Conservation (phyloP, 768 basidiomycete species). For the Suillus sp. region DNA sequence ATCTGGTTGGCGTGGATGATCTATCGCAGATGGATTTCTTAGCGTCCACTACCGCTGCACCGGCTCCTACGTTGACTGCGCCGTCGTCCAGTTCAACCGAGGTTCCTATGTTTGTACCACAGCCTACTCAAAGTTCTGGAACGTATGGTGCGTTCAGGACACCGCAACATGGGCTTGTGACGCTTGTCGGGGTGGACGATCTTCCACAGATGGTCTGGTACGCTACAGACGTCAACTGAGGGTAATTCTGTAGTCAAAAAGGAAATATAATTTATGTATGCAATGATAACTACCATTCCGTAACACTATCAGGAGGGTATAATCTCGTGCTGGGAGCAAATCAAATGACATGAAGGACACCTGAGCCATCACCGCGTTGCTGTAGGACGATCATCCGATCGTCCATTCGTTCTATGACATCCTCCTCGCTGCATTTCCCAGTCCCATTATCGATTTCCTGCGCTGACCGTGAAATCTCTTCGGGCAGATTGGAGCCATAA, state of each 20-base stretch:
- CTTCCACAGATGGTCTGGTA: conserved; percentile 17
- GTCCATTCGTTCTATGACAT: conserved; percentile 16
- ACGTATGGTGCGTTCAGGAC: conserved; percentile 24
- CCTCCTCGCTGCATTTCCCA: background rate
- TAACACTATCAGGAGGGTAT: background rate
- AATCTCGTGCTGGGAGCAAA: background rate
- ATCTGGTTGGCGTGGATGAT: conserved; percentile 21
- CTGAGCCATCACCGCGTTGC: background rate
- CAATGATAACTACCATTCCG: background rate
- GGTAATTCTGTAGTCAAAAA: background rate
- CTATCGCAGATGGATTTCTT: conserved; percentile 16
- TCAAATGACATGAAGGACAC: background rate
- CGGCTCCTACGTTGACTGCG: background rate
- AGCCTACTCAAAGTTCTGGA: background rate
- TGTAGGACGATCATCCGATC: conserved; percentile 13
- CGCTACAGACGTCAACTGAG: background rate
- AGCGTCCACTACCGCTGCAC: background rate
- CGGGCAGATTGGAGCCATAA: conserved; percentile 29
- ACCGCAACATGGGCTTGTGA: conserved; percentile 15
- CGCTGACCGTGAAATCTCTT: conserved; percentile 16
- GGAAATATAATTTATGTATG: background rate
- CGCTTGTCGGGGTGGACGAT: conserved; percentile 21
- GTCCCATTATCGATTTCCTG: background rate
- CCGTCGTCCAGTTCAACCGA: background rate
- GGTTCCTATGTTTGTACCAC: background rate